Base-by-base conservation (phyloP, 331 rosid genomes). In the Spiraea crenata region DNA sequence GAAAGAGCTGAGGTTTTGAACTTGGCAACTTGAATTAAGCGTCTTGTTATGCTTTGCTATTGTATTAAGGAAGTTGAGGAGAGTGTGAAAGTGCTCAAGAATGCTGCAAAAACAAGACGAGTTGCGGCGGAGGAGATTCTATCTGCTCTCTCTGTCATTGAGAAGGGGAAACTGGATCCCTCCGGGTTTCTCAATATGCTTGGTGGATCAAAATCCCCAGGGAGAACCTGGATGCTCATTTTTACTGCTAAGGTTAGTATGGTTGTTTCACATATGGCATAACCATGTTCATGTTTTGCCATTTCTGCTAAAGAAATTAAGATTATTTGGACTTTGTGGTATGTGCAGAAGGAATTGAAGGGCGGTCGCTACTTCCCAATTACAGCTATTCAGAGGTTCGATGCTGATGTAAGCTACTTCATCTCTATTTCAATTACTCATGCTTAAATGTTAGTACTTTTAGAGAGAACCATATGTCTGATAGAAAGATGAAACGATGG, bases 141-240 rank as follows among this genome's bases (percentile, higher is more conserved):
- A 67, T 84, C 96, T 54, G 96, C 99, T n/a, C 73, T 95, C 9
- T 74, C 93, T 20, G 80, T 79, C 65, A 79, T 91, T 76, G 96
- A 95, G 86, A 91, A 85, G 70, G 91, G 95, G 16, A 91, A 95
- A 66, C 34, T 89, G 54, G 93, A 91, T 16, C 95, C 95, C 72
- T 83, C 90, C 40, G 82, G 76, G 46, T 95, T 91, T 85, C 77
- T 89, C 57, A 85, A 83, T 40, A 87, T 83, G 13, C 97, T 95
- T 41, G 96, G 97, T 13, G 96, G 96, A 63, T 80, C 80, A 8
- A 71, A 82, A 81, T 87, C 97, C 64, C 99, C 96, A 14, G 99
- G 99, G 63, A 91, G 95, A 78, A 91, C 96, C 16, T 95, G 96
- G 99, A 95, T 95, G 99, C 97, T 95, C 70, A 41, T 93, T 81